Percentiles rank a stretch among this genome's conserved stretches.
These are phyloP conservation scores for Lentinula sp. DNA, from an alignment of 768 basidiomycete genomes.

Conservation along the genomic window DNA sequence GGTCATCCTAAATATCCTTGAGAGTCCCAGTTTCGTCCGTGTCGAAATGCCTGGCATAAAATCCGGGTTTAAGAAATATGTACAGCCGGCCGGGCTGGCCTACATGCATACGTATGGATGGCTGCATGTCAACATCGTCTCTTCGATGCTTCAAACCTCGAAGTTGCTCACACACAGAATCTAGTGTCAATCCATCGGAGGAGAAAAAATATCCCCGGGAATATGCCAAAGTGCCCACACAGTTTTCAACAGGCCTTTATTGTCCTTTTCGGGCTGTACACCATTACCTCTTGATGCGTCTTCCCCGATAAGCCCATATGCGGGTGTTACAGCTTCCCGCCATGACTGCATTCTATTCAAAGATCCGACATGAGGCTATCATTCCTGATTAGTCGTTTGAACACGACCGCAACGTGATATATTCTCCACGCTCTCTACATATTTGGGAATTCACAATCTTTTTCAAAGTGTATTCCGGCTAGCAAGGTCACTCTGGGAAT, in stretches of 20 bases:
- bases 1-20: neutral
- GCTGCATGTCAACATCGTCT: neutral
- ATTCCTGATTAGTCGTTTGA: neutral
- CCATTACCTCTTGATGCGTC: neutral
- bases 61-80: neutral
- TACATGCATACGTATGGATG: neutral
- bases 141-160: neutral
- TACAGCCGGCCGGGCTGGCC: too few relatives aligned
- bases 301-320: neutral
- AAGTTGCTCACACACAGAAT: neutral
- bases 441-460: neutral
- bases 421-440: neutral
- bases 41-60: neutral
- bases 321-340: neutral
- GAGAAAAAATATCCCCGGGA: neutral
- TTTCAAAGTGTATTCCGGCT: neutral
- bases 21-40: neutral
- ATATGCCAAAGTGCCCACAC: neutral
- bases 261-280: neutral
- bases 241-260: neutral
- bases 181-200: neutral
- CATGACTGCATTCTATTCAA: neutral
- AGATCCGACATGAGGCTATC: slow-evolving; percentile 6
- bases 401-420: neutral
- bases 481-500: neutral